Base-by-base conservation (phyloP, 2,329 filamentous ascomycete genomes). In the Berkeleyomyces basicola region DNA sequence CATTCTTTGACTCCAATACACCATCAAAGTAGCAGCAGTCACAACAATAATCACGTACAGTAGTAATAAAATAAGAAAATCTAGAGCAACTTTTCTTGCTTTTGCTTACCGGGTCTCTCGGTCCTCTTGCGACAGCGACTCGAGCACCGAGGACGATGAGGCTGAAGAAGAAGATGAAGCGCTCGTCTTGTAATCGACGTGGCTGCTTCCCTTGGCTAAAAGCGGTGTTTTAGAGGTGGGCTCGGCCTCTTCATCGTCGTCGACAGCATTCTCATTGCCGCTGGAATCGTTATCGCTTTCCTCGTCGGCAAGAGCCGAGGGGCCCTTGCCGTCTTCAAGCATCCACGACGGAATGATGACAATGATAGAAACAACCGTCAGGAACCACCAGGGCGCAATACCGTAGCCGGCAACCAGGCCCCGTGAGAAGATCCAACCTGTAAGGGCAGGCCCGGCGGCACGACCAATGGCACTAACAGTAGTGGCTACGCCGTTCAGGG, bases 401-500 rank as follows among this genome's bases (percentile, higher is more conserved):
- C 93, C 78, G 70, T 89, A 92, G 0, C 88, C 88, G 39, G 79
- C 75, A 68, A 87, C 82, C 0, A 90, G 83, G 0, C 92, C 92
- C 74, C 82, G 83, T 0, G 83, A 86, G 70, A 96, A 96, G 0
- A 84, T 77, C 1, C 78, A 74, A 0, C 92, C 92, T 0, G 84
- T 80, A 42, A 86, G 72, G 0, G 88, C 87, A 0, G 93, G 92
- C 0, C 93, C 93, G 0, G 80, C 69, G 0, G 90, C 91, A 58
- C 91, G 78, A 1, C 91, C 92, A 4, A 96, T 72, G 0, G 88
- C 90, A 66, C 85, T 86, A 42, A 91, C 83, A 63, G 86, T 87
- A 0, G 91, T 96, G 0, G 90, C 91, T 65, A 96, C 84, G 2
- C 92, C 93, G 69, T 97, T 97, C 62, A 97, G 75, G 0, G 91